A percentile compares a stretch with the other conserved stretches of the same genome.
Conservation (phyloP, 345 rosid species). For the Syzygium aromaticum region DNA sequence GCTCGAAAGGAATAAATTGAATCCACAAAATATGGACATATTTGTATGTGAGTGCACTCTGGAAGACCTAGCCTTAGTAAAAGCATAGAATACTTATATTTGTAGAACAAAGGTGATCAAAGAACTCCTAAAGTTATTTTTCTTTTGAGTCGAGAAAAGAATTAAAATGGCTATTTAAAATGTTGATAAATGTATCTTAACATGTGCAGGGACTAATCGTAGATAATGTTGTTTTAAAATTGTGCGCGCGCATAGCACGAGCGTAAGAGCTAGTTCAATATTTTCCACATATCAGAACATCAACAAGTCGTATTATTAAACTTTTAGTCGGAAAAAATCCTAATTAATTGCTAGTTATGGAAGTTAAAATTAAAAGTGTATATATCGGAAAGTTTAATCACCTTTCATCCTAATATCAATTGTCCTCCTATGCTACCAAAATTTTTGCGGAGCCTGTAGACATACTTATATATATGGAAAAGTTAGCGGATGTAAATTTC, state of each 20-base stretch:
- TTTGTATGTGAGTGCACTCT: background rate
- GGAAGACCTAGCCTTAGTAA: background rate
- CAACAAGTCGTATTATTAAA: background rate
- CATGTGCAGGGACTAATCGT: background rate
- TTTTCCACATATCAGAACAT: background rate
- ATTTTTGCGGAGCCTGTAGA: background rate
- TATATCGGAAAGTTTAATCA: background rate
- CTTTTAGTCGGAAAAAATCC: background rate
- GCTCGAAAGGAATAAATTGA: background rate
- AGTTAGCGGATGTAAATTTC: background rate
- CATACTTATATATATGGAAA: background rate
- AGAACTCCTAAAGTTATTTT: too few relatives aligned
- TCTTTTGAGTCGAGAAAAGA: too few relatives aligned
- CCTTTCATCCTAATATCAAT: background rate
- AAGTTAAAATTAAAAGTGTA: background rate
- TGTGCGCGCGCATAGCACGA: background rate
- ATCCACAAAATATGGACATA: background rate
- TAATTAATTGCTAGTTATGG: background rate
- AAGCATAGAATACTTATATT: too few relatives aligned
- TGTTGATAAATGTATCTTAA: background rate
- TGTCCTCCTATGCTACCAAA: background rate
- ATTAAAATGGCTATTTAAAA: too few relatives aligned
- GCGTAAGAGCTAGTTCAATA: background rate
- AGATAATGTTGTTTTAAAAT: background rate
- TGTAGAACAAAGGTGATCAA: too few relatives aligned